Evolutionary conservation across 1,139 yeast genomes (phyloP), one percentile per base, ranked within the genome.

Genomic region (Suhomyces atakaporum): DNA sequence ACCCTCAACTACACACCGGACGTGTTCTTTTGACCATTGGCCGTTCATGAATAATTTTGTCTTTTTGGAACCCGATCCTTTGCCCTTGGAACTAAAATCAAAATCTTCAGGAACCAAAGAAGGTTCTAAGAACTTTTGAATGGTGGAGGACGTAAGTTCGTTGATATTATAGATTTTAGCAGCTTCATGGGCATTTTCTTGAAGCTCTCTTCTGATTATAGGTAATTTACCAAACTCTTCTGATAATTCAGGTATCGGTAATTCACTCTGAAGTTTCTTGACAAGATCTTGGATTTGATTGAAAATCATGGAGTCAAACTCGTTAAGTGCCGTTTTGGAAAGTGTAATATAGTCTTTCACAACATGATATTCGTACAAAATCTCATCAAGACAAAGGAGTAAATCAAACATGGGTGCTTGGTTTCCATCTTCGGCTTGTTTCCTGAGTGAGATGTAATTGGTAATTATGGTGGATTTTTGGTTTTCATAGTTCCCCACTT

Each of bases 141-240:
- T n/a, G 3, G 34, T 26, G 2, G 29, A 12, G 4, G 38, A 16
- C 5, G 38, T 31, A 7, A 32, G 29, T 27, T 43, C 50, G 15
- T 29, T 25, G 13, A 37, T 35, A 14, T 32, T 14, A 16, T 36
- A 35, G 5, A 64, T 43, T 35, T 52, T 54, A 3, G 65, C 67
- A 2, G 62, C 69, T 39, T 62, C 66, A 15, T 45, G 42, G 5
- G 69, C 66, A 42, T 56, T 63, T 30, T 63, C 67, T 28, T 43
- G 46, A 18, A 60, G 46, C 29, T 59, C 58, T 12, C 66, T 51
- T 33, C 69, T 50, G 10, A 60, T 42, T 12, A 59, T 57, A 6
- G 62, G 53, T 27, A 64, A 44, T 12, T 42, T 49, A 2, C 56
- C 60, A n/a, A 49, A 50, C 18, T 38, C 48, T 5, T 48, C 43